Base-by-base conservation (phyloP, 2,329 filamentous ascomycete genomes). In the Monosporascus sp. region DNA sequence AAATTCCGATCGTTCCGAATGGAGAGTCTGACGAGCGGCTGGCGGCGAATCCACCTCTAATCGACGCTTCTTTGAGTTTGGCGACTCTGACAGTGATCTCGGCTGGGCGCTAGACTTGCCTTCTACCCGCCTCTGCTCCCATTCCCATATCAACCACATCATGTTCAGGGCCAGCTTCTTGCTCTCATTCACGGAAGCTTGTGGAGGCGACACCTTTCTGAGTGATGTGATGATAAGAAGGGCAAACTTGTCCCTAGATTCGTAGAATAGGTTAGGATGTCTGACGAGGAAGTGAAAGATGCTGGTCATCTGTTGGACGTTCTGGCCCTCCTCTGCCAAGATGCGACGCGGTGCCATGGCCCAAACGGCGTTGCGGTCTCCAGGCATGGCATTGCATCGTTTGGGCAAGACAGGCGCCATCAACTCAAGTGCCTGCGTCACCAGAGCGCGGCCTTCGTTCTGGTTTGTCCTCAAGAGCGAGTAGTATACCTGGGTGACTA, bases 231-330 rank as follows among this genome's bases (percentile, higher is more conserved):
- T 92, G 67, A 99, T 95, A 59, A 94, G 82, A 53, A 88, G 83
- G 5, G 91, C 85, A 60, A 97, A 95, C 66, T 93, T 92, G 60
- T 99, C 94, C 52, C 94, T 82, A 1, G 91, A 91, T 59, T 97
- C 93, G 62, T 95, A 99, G 74, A 99, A 99, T 5, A 99, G 76
- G 64, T 94, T 87, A 0, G 92, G 88, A 67, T 99, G 93, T 53
- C 90, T 85, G 37, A 97, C 93, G 36, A 99, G 78, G 73, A 99
- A 99, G 65, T 97, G 89, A 76, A 97, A 97, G 63, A 99, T 97
- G 74, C 89, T 94, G 51, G 91, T 96, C 74, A 97, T 88, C 72
- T 97, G 94, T 70, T 96, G 92, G 47, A 93, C 81, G 63, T 99
- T 99, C 58, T 94, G 90, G 26, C 90, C 92, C 70, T 99, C 94